phyloP scores from a whole-genome alignment of 805 yeast genomes.

The Cyberlindnera misumaiensis region DNA sequence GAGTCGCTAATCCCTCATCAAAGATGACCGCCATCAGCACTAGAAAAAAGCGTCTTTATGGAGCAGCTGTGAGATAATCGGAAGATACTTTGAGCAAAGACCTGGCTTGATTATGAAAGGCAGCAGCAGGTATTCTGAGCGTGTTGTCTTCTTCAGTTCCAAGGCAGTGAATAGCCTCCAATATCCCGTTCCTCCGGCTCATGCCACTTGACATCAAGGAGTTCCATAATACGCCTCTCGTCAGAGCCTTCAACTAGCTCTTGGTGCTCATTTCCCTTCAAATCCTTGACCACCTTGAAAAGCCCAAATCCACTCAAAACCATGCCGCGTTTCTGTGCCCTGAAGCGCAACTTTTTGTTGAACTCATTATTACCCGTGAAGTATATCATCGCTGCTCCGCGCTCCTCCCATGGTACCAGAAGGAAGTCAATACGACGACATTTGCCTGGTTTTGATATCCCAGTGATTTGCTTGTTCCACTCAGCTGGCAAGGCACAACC shows the following conservation, averaged over 20 bases:
- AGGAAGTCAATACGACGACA: slow-evolving; percentile 53
- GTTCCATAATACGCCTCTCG: slow-evolving; percentile 39
- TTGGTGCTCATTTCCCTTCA: slow-evolving; percentile 4
- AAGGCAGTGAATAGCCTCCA: slow-evolving; percentile 9
- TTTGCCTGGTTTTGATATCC: slow-evolving; percentile 23
- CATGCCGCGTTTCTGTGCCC: slow-evolving; percentile 35
- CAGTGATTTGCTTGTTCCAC: slow-evolving; percentile 22
- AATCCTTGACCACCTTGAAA: slow-evolving; percentile 18
- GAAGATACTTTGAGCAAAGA: neutral
- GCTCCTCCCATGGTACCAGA: slow-evolving; percentile 35
- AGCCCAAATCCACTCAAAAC: slow-evolving; percentile 39
- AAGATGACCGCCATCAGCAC: too few species aligned
- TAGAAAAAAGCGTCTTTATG: too few species aligned
- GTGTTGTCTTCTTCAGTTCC: neutral
- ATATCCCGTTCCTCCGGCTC: slow-evolving; percentile 24
- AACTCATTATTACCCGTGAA: slow-evolving; percentile 50
- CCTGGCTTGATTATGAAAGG: neutral
- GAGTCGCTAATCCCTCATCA: too few species aligned
- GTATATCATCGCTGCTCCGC: slow-evolving; percentile 44
- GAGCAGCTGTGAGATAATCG: too few species aligned
- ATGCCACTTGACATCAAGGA: slow-evolving; percentile 32
- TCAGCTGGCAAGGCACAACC: slow-evolving; percentile 28
- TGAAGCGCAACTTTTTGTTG: slow-evolving; percentile 38
- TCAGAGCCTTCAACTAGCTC: slow-evolving; percentile 35
- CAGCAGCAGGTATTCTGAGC: neutral